Evolutionary conservation across 2,329 filamentous ascomycete species (phyloP), one percentile per base, ranked within the genome.

Genomic region (Ophiostoma tasmaniense): DNA sequence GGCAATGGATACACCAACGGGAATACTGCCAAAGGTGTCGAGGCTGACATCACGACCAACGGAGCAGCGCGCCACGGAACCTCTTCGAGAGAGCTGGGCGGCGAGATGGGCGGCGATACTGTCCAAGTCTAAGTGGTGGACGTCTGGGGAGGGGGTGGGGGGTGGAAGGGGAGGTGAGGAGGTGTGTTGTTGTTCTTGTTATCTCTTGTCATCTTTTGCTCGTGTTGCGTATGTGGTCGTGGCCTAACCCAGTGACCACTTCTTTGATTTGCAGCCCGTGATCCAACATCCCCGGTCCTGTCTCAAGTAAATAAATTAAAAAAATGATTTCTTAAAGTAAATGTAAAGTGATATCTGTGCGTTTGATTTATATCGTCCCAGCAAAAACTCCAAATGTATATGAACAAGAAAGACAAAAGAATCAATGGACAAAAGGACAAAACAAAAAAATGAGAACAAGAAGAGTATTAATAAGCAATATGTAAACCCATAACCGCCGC

Each of bases 101-200:
- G 85, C 66, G 86, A 88, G 80, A 86, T 88, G 84, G 84, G 85
- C 69, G 85, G 85, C 22, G 86, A 88, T 81, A 88, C 86, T 35
- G 45, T 22, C 17, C 68, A 65, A 66, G 67, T 68, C 10, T 72
- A 52, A 68, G 45, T 33, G 42, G 62, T 6, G 52, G 39, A 55
- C 28, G 68, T 45, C 1, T 14, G 28, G 52, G 66, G 30, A 42
- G n/a, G 52, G 35, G 28, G 28, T 11, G 1, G 30, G 55, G 68
- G 17, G 7, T 17, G 35, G 13, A 11, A 2, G 42, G 35, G 13
- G 30, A 66, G 11, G 37, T 50, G 28, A 64, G 35, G 61, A 25
- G 39, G 55, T 30, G 59, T 5, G 11, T 33, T 25, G 55, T 25
- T 28, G 30, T 33, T 35, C 10, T 55, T 55, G 50, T 13, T 55